Base-by-base conservation (phyloP, 2,329 filamentous ascomycete species). In the Fusarium sp. region DNA sequence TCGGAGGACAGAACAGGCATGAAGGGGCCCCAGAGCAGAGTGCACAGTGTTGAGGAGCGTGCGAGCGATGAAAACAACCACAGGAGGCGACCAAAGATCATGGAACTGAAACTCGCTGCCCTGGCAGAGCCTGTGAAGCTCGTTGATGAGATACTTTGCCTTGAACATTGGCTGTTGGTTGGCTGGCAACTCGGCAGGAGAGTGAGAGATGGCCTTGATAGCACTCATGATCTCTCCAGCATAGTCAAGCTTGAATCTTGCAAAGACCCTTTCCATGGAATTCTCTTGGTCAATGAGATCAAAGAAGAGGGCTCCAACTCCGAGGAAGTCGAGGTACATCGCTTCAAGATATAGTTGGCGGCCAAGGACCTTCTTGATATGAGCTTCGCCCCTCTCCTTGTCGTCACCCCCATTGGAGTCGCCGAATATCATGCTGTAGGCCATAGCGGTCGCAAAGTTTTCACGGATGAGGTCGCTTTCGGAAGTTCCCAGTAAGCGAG, bases 91-190 rank as follows among this genome's bases (percentile, higher is more conserved):
- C 94, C 95, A 98, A 14, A 97, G 87, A 82, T 87, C 62, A 85
- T 84, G 43, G 54, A 91, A 83, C 56, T 95, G 90, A 74, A 91
- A 91, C 22, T 90, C 89, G 3, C 92, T 93, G 54, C 92, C 89
- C 73, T 89, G 90, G 79, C 94, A 97, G n/a, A 98, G 84, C 66
- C 95, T 90, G 15, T 93, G 88, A 25, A 98, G 87, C 78, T 97
- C 91, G 70, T 92, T 90, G 12, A 92, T 85, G 4, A 99, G 86
- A 77, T 93, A 93, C 75, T 92, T 95, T 32, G 92, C 92, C 74
- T 90, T 92, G 84, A 98, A 98, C 63, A 91, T 92, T 4, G 97
- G 97, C 78, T 98, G 95, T 75, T 98, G 95, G 65, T 93, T 94
- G 12, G 92, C 86, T 4, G 95, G 93, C 9, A 98, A 85, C 14